Base-by-base conservation (phyloP, 371 early-diverging fungal genomes). In the Chytridium lagenaria region DNA sequence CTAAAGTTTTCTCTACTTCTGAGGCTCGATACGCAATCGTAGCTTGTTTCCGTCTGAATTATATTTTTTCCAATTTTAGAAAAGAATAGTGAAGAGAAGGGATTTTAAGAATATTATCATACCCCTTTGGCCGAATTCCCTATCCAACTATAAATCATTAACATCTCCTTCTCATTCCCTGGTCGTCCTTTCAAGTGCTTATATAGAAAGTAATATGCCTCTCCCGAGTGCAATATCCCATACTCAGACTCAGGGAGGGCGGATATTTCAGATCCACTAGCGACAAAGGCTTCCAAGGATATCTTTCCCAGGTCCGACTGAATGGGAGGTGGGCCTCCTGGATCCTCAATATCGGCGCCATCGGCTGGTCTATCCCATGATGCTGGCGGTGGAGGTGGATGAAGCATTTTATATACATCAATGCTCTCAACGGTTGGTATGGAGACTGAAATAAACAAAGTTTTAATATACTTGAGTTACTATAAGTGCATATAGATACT, bases 71-170 rank as follows among this genome's bases (percentile, higher is more conserved):
- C 82, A 38, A 74, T 82, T 76, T 80, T 28, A 10, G 31, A 52
- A 59, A n/a, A 40, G 28, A 37, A 38, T 33, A 57, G n/a, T n/a
- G 16, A 19, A 40, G 38, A 22, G 52, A n/a, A 22, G 26, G 61
- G 16, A 59, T 31, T 50, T 22, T 52, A 23, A 51, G 26, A n/a
- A n/a, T 28, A 68, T 22, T 26, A 28, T 70, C 70, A 28, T 65
- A 78, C 79, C 72, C 33, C 31, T 63, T 76, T 82, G 30, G 74
- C 64, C 28, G 68, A 72, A 38, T 69, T 59, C 15, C 82, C 82
- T 38, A 82, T 69, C 82, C 82, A 82, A 40, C 70, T 77, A 65
- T 79, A 82, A 23, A 64, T 72, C 28, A 76, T 59, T 23, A 67
- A 33, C 0, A 65, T 70, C 33, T 76, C 78, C 67, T 77, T 77